Evolutionary conservation across 345 rosid species (phyloP).

Genomic region (Cardamine resedifolia): DNA sequence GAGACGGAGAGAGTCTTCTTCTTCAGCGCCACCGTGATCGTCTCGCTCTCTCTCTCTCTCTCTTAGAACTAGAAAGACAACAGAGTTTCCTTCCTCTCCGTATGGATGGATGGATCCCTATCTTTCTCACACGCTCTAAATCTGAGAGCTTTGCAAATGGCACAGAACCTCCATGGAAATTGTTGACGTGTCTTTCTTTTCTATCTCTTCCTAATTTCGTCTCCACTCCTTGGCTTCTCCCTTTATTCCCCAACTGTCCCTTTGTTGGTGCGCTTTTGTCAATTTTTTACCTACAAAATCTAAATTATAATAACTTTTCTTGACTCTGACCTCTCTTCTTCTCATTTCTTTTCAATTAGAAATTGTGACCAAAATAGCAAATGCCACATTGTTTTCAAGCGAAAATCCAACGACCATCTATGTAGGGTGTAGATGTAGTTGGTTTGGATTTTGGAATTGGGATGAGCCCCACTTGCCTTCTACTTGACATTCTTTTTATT

Average conservation of each 20-base stretch:
- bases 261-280: conserved; percentile 6
- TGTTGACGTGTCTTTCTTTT: conserved; percentile 37
- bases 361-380: background rate
- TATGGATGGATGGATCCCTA: background rate
- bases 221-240: background rate
- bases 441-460: conserved; percentile 18
- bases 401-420: background rate
- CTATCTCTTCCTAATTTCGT: conserved; percentile 24
- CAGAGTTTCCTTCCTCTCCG: background rate
- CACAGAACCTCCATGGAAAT: conserved; percentile 28
- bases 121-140: conserved; percentile 9
- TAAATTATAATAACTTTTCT: conserved; percentile 1
- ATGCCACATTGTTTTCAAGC: background rate
- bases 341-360: background rate
- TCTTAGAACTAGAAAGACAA: background rate
- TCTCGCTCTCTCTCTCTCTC: background rate
- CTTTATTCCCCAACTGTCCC: conserved; percentile 9
- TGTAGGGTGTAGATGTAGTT: background rate
- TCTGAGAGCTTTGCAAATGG: conserved; percentile 20
- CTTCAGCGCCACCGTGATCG: background rate
- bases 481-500: background rate
- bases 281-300: background rate
- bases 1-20: conserved; percentile 28
- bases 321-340: background rate
- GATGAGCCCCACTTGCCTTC: background rate